A percentile compares a stretch with the other conserved stretches of the same genome.
Conservation (phyloP, 305 asterid species). For the Fraxinus nigra region DNA sequence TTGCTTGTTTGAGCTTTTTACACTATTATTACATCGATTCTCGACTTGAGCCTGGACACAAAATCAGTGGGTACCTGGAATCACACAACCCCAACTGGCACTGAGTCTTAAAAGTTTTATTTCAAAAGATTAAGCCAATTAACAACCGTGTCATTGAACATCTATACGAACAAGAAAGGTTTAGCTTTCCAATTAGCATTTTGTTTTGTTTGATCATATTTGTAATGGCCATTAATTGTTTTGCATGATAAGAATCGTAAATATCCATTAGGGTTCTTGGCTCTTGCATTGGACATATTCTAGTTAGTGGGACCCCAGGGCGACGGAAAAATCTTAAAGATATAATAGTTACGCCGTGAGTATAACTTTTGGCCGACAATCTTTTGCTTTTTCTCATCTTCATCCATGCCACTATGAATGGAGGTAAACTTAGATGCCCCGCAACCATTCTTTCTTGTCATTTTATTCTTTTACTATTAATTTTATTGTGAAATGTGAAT, state of each 20-base stretch:
- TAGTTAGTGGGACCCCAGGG: slow-evolving; percentile 16
- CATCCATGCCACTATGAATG: slow-evolving; percentile 22
- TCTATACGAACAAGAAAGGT: background rate
- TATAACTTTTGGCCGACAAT: slow-evolving; percentile 26
- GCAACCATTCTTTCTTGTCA: background rate
- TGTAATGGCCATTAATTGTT: slow-evolving; percentile 5
- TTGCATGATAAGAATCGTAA: slow-evolving; percentile 20
- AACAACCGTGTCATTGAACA: background rate
- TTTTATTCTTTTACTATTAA: background rate
- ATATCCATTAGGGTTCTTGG: slow-evolving; percentile 7
- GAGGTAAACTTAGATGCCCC: slow-evolving; percentile 28
- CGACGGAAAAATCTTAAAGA: background rate
- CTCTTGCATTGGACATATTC: slow-evolving; percentile 5
- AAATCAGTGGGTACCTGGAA: too few species aligned
- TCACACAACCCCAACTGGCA: too few species aligned
- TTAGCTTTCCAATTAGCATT: background rate
- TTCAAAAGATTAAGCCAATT: background rate
- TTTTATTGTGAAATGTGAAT: background rate
- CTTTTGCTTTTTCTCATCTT: slow-evolving; percentile 15
- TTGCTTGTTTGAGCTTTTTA: too few species aligned
- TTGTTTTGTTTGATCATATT: slow-evolving; percentile 3
- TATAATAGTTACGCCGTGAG: background rate
- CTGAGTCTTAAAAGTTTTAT: too few species aligned
- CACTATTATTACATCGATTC: background rate
- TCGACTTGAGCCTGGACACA: background rate